Percentiles rank a stretch among this genome's conserved stretches.
Conservation (phyloP, 2,329 filamentous ascomycete genomes). For the Sporothrix inflata region DNA sequence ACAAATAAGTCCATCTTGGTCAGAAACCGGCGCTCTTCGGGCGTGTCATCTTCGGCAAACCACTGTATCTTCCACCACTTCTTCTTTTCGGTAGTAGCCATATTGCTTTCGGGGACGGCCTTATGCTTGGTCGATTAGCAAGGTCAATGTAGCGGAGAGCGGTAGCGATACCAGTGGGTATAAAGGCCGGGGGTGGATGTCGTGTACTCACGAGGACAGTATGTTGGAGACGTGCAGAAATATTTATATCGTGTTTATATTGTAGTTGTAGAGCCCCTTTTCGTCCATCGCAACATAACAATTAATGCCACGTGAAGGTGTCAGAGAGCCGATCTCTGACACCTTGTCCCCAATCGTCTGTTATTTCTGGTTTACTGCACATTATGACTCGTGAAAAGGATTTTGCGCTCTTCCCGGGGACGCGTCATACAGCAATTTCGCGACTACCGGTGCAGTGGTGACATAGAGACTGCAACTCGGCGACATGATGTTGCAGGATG, state of each 20-base stretch:
- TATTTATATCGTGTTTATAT: constrained; percentile 3
- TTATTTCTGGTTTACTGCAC: neutral
- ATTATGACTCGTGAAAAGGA: neutral
- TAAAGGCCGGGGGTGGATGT: neutral
- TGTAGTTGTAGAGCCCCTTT: neutral
- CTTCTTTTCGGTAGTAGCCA: neutral
- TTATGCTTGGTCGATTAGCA: neutral
- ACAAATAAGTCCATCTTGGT: constrained; percentile 17
- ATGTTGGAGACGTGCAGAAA: neutral
- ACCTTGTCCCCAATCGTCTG: neutral
- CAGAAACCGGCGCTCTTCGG: constrained; percentile 9
- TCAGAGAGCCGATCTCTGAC: neutral
- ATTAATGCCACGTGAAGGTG: neutral
- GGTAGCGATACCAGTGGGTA: neutral
- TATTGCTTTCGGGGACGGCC: neutral
- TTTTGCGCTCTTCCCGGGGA: neutral
- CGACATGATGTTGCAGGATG: constrained; percentile 17
- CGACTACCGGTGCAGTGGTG: constrained; percentile 6
- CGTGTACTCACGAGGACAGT: neutral
- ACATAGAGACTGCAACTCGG: constrained; percentile 4
- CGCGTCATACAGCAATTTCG: constrained; percentile 7
- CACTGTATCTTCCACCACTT: constrained; percentile 24
- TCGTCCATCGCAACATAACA: neutral
- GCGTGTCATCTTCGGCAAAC: constrained; percentile 21
- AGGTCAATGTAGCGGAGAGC: neutral